Percentiles rank a stretch among this genome's conserved stretches.
These are phyloP conservation scores for Xylaria sp. DNA, from an alignment of 2,329 filamentous ascomycete genomes.

Conservation along the genomic window DNA sequence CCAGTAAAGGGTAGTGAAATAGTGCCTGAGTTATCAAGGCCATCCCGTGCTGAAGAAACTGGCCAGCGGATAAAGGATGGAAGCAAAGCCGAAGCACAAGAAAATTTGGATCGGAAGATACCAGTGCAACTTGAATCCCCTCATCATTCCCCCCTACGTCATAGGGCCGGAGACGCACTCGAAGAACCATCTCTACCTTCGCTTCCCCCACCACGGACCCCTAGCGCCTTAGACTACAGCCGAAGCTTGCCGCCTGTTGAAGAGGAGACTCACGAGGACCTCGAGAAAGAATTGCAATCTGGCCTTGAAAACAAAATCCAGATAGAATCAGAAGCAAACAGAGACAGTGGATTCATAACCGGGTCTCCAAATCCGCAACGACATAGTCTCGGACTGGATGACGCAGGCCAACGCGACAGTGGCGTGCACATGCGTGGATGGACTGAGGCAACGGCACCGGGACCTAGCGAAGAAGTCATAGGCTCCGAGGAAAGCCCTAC, in stretches of 20 bases:
- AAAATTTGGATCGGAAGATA: conserved; percentile 44
- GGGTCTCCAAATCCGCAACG: conserved; percentile 57
- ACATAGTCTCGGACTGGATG: conserved; percentile 47
- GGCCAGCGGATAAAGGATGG: conserved; percentile 25
- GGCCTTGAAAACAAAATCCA: conserved; percentile 36
- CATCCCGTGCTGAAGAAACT: conserved; percentile 20
- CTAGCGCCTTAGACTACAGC: conserved; percentile 53
- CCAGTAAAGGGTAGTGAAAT: conserved; percentile 50
- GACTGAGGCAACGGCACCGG: conserved; percentile 48
- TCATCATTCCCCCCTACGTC: conserved; percentile 1
- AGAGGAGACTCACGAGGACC: conserved; percentile 61
- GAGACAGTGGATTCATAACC: conserved; percentile 62
- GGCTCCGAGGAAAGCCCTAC: conserved; percentile 45
- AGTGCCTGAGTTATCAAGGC: conserved; percentile 33
- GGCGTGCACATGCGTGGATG: conserved; percentile 65
- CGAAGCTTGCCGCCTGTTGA: conserved; percentile 62
- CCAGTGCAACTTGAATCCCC: conserved; percentile 39
- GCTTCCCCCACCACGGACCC: conserved; percentile 39
- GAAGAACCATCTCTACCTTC: conserved; percentile 32
- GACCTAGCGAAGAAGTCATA: conserved; percentile 39
- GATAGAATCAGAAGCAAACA: conserved; percentile 53
- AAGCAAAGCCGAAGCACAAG: conserved; percentile 42
- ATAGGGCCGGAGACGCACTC: conserved; percentile 5
- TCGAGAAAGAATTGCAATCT: conserved; percentile 48
- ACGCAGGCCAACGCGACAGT: conserved; percentile 61